Percentiles rank a stretch among this genome's conserved stretches.
Evolutionary conservation across 164 flowering plant genomes (phyloP).

Genomic region (Magnolia changhungtana): DNA sequence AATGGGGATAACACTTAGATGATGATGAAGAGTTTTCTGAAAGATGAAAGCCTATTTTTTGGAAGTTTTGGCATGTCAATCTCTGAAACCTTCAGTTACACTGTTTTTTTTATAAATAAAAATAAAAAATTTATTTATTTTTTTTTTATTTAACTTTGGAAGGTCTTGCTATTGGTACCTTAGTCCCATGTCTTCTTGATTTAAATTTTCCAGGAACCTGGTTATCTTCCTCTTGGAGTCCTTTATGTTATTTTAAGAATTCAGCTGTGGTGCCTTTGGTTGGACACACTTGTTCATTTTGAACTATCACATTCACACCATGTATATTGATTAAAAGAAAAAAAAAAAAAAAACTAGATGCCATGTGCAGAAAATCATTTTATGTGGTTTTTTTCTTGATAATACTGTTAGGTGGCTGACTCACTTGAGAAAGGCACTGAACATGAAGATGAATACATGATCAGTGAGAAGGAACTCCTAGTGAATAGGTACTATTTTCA

Average conservation of each 20-base stretch:
- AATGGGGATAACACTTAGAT: too few species aligned
- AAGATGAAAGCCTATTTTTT: background rate
- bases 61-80: background rate
- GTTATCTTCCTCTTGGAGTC: background rate
- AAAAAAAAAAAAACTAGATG: too few species aligned
- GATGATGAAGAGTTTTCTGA: background rate
- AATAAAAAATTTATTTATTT: too few species aligned
- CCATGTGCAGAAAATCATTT: background rate
- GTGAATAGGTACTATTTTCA: constrained; percentile 58
- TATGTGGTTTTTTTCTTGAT: background rate
- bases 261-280: background rate
- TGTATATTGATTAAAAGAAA: too few species aligned
- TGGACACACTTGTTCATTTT: background rate
- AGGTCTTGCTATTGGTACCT: too few species aligned
- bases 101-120: too few species aligned
- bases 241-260: background rate
- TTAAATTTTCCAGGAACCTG: background rate
- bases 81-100: background rate
- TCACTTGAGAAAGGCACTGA: constrained; percentile 99
- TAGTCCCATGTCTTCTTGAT: background rate
- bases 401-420: constrained; percentile 74
- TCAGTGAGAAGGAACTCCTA: constrained; percentile 98
- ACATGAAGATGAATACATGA: constrained; percentile 99
- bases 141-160: too few species aligned
- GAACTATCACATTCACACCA: background rate